Evolutionary conservation across 2,329 filamentous ascomycete genomes (phyloP), one percentile per base, ranked within the genome.

Genomic region (Penicillium sp.): DNA sequence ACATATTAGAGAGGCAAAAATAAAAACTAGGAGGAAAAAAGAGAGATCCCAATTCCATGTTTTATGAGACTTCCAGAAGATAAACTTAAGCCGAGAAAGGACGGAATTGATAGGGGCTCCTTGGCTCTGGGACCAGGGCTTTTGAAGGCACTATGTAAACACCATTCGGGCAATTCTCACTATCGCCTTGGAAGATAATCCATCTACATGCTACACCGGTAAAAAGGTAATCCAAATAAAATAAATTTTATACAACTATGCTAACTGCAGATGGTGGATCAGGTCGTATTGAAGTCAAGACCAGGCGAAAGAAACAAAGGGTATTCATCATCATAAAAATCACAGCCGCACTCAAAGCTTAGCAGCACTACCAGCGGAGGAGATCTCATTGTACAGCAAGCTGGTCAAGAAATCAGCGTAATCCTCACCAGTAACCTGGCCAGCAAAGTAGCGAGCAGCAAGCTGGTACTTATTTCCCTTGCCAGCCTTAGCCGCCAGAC

Each of bases 351-450:
- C 58, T 79, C 76, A 89, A 73, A 89, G 75, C 77, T 89, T 89
- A n/a, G 86, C 84, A 60, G 85, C 86, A 57, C 82, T 80, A 62
- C 89, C 89, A 57, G 90, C 83, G 59, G 86, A 85, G 37, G 73
- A 75, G 56, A 75, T 75, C 67, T 75, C 73, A 31, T 75, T 90
- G 78, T 96, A 96, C 50, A 96, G 78, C 66, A 96, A 78, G 52
- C 89, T 94, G 61, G 68, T 97, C 80, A 99, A 78, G 81, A 97
- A 97, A 77, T 99, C 94, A 13, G 93, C 92, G 75, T 97, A 97
- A 67, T 97, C 93, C 82, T 97, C 94, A 56, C 94, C 94, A 3
- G 93, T 97, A 57, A 97, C 89, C 82, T 99, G 94, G 46, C 86
- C 82, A 35, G 90, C 86, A 72, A 97, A 97, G 80, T 97, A 97